Conservation (phyloP, 2,329 filamentous ascomycete genomes). For the Penicillium sp. region DNA sequence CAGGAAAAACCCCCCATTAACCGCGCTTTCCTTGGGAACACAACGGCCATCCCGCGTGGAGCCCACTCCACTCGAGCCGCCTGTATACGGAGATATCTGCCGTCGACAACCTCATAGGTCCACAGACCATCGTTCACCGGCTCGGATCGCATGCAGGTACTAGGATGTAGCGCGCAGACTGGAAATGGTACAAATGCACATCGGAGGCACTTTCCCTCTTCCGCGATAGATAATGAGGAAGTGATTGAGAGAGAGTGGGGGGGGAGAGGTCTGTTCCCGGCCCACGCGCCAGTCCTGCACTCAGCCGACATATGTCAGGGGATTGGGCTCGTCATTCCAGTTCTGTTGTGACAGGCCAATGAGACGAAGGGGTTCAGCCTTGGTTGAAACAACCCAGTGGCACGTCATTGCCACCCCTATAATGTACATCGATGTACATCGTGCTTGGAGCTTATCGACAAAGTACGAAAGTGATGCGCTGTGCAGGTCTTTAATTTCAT, state of each 20-base stretch:
- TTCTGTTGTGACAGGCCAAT: constrained; percentile 11
- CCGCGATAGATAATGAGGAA: background rate
- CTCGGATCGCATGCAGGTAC: constrained; percentile 31
- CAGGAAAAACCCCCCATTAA: background rate
- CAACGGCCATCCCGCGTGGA: constrained; percentile 16
- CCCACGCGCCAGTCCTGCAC: constrained; percentile 17
- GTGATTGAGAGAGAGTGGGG: background rate
- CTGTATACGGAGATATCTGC: constrained; percentile 19
- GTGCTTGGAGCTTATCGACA: background rate
- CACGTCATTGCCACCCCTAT: constrained; percentile 7
- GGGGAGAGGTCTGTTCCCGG: constrained; percentile 10
- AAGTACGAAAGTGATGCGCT: constrained; percentile 5
- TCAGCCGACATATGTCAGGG: constrained; percentile 16
- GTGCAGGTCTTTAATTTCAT: constrained; percentile 2
- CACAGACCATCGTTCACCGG: constrained; percentile 28
- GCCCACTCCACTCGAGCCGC: background rate
- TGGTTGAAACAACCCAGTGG: constrained; percentile 4
- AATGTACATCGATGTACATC: background rate
- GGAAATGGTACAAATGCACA: constrained; percentile 9
- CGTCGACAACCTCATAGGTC: constrained; percentile 16
- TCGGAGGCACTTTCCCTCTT: constrained; percentile 9
- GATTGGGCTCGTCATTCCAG: constrained; percentile 13
- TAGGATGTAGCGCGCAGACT: constrained; percentile 21
- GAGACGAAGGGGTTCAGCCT: background rate
- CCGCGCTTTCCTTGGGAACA: background rate